Evolutionary conservation across 1,284 basidiomycete species (phyloP).

Genomic region (Sutorius eximius): DNA sequence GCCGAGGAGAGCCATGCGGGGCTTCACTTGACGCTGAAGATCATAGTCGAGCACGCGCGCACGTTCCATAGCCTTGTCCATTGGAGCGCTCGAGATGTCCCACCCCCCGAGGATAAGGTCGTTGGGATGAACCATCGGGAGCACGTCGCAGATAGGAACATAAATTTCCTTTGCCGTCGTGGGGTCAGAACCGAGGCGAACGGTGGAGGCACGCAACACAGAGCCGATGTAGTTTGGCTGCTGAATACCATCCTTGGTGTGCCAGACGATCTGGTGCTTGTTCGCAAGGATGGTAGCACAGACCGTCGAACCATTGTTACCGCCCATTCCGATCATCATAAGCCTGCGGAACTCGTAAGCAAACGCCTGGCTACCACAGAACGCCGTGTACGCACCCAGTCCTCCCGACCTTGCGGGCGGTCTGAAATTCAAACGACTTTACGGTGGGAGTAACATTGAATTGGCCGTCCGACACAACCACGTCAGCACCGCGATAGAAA

Average conservation of each 20-base stretch:
- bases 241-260: conserved; percentile 90
- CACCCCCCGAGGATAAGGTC: conserved; percentile 97
- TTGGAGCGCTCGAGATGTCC: conserved; percentile 87
- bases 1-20: conserved; percentile 80
- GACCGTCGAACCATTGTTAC: conserved; percentile 97
- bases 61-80: conserved; percentile 94
- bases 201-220: conserved; percentile 90
- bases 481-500: conserved; percentile 79
- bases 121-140: conserved; percentile 99
- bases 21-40: conserved; percentile 92
- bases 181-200: conserved; percentile 87
- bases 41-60: conserved; percentile 96
- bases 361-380: conserved; percentile 8
- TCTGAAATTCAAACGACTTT: conserved; percentile 89
- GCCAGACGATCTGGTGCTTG: conserved; percentile 92
- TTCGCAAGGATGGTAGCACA: conserved; percentile 96
- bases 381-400: conserved; percentile 72
- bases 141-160: conserved; percentile 89
- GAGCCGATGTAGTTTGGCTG: conserved; percentile 97
- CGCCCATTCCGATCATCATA: conserved; percentile 96
- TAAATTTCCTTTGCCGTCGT: conserved; percentile 88
- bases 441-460: conserved; percentile 77
- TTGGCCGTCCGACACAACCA: conserved; percentile 68
- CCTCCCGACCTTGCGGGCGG: conserved; percentile 83
- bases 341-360: conserved; percentile 52